Evolutionary conservation across 306 rosid species (phyloP).

Genomic region (peach (Prunus persica)): Prunus_persica_NCBIv2 NC_034016.1:3313501-3314000

Average conservation of each 20-base stretch:
- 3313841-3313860: constrained; percentile 72
- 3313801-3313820: constrained; percentile 88
- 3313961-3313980: constrained; percentile 99
- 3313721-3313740: constrained; percentile 13
- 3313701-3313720: not conserved
- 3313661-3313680: not conserved
- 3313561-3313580: constrained; percentile 82
- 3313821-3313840: constrained; percentile 70
- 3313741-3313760: constrained; percentile 78
- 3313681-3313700: not conserved
- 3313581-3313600: constrained; percentile 67
- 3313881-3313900: constrained; percentile 11
- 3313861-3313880: constrained; percentile 92
- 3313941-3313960: constrained; percentile 36
- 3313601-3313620: constrained; percentile 32
- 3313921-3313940: constrained; percentile 5
- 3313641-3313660: too few species aligned
- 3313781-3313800: constrained; percentile 93
- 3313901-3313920: too few species aligned
- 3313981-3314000: constrained; percentile 88
- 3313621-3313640: not conserved
- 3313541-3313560: constrained; percentile 94
- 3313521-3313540: constrained; percentile 68
- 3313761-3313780: constrained; percentile 87
- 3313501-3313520: constrained; percentile 47